Base-by-base conservation (phyloP, 805 yeast genomes). In the Teunomyces barrocoloradensis region DNA sequence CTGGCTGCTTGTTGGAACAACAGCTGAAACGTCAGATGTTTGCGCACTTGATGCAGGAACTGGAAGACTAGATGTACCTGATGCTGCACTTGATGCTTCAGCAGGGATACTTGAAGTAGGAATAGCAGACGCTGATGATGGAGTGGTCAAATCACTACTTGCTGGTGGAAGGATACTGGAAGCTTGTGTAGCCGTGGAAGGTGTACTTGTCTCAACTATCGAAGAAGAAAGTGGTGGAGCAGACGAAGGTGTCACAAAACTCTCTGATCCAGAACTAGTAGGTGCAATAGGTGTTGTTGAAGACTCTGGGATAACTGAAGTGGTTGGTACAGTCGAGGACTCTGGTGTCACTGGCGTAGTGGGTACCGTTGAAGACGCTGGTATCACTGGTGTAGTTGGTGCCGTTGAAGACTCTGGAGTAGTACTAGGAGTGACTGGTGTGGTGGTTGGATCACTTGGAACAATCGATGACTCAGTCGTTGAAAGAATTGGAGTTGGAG, bases 381-480 rank as follows among this genome's bases (percentile, higher is more conserved):
- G 28, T 18, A 18, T 12, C 17, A 34, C n/a, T 9, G 40, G 17
- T 3, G 23, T 5, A 4, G n/a, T 27, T 5, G 40, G 40, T 5
- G 29, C 12, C 13, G 21, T 20, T 6, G 40, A 37, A 11, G 18
- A 7, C n/a, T 5, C 20, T 6, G 39, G 15, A 6, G 21, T 4
- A 12, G 12, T 25, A 12, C 25, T 21, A 21, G 20, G 20, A 20
- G 21, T 25, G 27, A 9, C 11, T 25, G 34, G 17, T 30, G 34
- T 30, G 4, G 21, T 40, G 11, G 20, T 39, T 39, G 42, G 42
- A 12, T 18, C 44, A 42, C 44, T 42, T 12, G 28, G 17, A 20
- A 36, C 20, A 25, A 17, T 4, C 17, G 29, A 20, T 21, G 29
- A 17, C 10, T n/a, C 12, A 27, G 33, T 11, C 6, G 43, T 5